Evolutionary conservation across 2,329 filamentous ascomycete genomes (phyloP), one percentile per base, ranked within the genome.

Genomic region (Fusarium decemcellulare): DNA sequence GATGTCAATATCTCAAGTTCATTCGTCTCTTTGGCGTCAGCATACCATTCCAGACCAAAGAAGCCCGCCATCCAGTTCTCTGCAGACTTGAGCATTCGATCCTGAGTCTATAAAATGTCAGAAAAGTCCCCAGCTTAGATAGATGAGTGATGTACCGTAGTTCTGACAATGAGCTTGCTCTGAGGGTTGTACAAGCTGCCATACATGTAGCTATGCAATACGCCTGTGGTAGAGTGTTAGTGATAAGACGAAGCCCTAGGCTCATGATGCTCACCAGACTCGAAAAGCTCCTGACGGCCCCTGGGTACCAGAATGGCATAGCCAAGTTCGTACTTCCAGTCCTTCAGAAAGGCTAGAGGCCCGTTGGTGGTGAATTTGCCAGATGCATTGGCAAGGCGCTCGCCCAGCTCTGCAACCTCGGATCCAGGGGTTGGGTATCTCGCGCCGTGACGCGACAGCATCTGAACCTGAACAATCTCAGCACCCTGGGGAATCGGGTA

Each of bases 51-150:
- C 0, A 93, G 84, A 1, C 92, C 92, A 74, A 94, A 94, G 81
- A 94, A 94, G 0, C 92, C 92, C 7, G 92, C 90, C 75, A 94
- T 81, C 79, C 93, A 94, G 78, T 94, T 92, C 78, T 94, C 92
- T 4, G 92, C 92, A 40, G 87, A 91, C 76, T 94, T 90, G 23
- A 92, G 82, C 92, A 94, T 94, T 27, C 92, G 88, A 75, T 93
- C 89, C 76, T 94, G 91, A 1, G 92, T 93, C 82, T 85, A 36
- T 2, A 15, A 1, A n/a, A 1, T 42, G 32, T 34, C 9, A 5
- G 15, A 4, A 15, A 10, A 34, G 12, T 8, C 18, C 6, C 27
- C 18, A 14, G 8, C 9, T 18, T 18, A 5, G 6, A 9, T 18
- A 23, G 10, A 23, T 6, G 29, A 16, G 8, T 23, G 23, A 67